These are phyloP conservation scores for Rubroshorea leprosula DNA, from an alignment of 345 rosid species.

Conservation along the genomic window DNA sequence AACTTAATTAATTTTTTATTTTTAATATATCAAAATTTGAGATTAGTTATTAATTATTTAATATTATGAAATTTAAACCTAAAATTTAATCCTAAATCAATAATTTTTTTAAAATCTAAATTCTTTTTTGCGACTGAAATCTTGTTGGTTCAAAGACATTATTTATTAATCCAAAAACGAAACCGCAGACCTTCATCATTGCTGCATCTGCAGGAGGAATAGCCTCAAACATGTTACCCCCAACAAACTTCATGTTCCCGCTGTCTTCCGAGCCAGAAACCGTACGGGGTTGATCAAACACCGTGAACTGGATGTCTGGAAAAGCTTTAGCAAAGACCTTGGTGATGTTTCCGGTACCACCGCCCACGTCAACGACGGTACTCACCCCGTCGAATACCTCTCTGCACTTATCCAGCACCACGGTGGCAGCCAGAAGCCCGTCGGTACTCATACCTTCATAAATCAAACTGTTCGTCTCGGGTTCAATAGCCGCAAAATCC, in stretches of 20 bases:
- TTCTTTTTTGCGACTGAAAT: too few species aligned
- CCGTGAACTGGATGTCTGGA: slow-evolving; percentile 31
- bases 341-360: slow-evolving; percentile 33
- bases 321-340: slow-evolving; percentile 21
- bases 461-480: slow-evolving; percentile 14
- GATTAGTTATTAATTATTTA: too few species aligned
- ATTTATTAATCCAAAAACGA: too few species aligned
- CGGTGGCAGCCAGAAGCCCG: slow-evolving; percentile 6
- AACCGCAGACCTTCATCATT: slow-evolving; percentile 44
- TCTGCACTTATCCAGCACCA: slow-evolving; percentile 21
- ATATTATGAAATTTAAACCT: too few species aligned
- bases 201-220: slow-evolving; percentile 36
- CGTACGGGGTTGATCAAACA: slow-evolving; percentile 35
- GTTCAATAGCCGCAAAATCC: slow-evolving; percentile 16
- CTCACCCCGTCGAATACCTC: slow-evolving; percentile 27
- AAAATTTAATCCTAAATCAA: too few species aligned
- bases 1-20: too few species aligned
- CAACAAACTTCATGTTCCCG: slow-evolving; percentile 24
- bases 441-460: slow-evolving; percentile 34
- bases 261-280: slow-evolving; percentile 16
- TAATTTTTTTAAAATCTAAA: too few species aligned
- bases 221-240: slow-evolving; percentile 40
- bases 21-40: too few species aligned
- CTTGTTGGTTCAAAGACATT: too few species aligned
- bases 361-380: slow-evolving; percentile 39